Conservation (phyloP, 805 yeast genomes). For the Schwanniomyces polymorphus region DNA sequence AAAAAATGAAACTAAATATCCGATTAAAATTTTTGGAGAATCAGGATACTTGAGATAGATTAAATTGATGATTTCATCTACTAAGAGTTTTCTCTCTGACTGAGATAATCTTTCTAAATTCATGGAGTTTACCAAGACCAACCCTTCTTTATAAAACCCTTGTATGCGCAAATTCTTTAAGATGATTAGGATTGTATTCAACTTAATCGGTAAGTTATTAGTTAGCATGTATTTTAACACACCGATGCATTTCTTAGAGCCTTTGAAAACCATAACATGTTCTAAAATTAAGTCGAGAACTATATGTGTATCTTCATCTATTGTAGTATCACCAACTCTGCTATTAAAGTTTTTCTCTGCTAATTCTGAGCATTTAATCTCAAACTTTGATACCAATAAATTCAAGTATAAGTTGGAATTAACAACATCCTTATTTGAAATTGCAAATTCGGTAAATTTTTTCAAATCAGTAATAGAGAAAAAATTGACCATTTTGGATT, state of each 20-base stretch:
- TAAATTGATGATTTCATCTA: slow-evolving; percentile 30
- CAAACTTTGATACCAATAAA: slow-evolving; percentile 38
- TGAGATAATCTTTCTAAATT: slow-evolving; percentile 17
- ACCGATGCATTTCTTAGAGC: slow-evolving; percentile 29
- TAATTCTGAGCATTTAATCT: slow-evolving; percentile 16
- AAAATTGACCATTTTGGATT: slow-evolving; percentile 29
- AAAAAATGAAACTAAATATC: slow-evolving; percentile 34
- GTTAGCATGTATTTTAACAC: slow-evolving; percentile 32
- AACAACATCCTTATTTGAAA: slow-evolving; percentile 25
- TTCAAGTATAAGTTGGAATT: slow-evolving; percentile 34
- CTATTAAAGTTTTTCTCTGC: slow-evolving; percentile 7
- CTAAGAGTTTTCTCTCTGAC: slow-evolving; percentile 19
- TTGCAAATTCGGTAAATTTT: slow-evolving; percentile 19
- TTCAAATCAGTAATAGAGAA: slow-evolving; percentile 27
- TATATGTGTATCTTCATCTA: slow-evolving; percentile 21
- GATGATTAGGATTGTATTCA: slow-evolving; percentile 24
- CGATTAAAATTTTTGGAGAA: slow-evolving; percentile 35
- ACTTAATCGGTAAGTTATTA: slow-evolving; percentile 22
- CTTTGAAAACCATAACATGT: slow-evolving; percentile 38
- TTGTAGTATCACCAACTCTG: slow-evolving; percentile 12
- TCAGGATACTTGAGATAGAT: slow-evolving; percentile 27
- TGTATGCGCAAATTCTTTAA: slow-evolving; percentile 28
- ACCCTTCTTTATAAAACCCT: slow-evolving; percentile 32
- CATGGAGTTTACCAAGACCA: slow-evolving; percentile 30
- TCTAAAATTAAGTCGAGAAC: slow-evolving; percentile 28